Conservation (phyloP, 2,329 filamentous ascomycete species). For the Pyrenochaeta sp. region DNA sequence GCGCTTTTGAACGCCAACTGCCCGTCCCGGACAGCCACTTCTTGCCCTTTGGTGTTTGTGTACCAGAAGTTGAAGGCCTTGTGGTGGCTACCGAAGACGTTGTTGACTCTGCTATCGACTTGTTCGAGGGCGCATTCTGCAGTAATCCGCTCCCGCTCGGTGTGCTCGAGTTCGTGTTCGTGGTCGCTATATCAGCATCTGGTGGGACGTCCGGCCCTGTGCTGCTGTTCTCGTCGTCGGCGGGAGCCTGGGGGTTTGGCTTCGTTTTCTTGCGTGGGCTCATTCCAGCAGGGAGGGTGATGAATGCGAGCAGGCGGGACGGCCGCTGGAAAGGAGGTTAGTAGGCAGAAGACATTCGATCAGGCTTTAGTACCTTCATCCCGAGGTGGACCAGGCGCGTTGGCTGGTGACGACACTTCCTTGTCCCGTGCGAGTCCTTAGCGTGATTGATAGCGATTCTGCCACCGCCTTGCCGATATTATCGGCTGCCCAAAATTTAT, state of each 20-base stretch:
- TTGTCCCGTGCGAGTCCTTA: slow-evolving; percentile 12
- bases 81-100: slow-evolving; percentile 15
- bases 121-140: slow-evolving; percentile 22
- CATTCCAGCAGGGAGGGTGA: slow-evolving; percentile 39
- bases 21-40: slow-evolving; percentile 56
- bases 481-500: slow-evolving; percentile 28
- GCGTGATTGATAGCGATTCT: slow-evolving; percentile 21
- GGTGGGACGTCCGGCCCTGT: slow-evolving; percentile 15
- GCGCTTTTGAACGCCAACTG: slow-evolving; percentile 58
- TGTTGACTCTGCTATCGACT: slow-evolving; percentile 21
- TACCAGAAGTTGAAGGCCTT: slow-evolving; percentile 14
- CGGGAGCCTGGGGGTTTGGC: slow-evolving; percentile 46
- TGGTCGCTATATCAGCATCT: slow-evolving; percentile 14
- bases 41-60: slow-evolving; percentile 33
- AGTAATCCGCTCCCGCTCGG: slow-evolving; percentile 25
- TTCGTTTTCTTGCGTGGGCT: slow-evolving; percentile 54
- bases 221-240: slow-evolving; percentile 16
- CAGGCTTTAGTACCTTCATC: slow-evolving; percentile 28
- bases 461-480: slow-evolving; percentile 25
- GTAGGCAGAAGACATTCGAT: slow-evolving; percentile 17
- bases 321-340: slow-evolving; percentile 26
- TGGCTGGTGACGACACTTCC: slow-evolving; percentile 22
- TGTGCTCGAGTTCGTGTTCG: slow-evolving; percentile 19
- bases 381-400: slow-evolving; percentile 21
- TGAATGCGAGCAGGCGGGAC: slow-evolving; percentile 19